Conservation (phyloP, 345 rosid species). For the Eucalyptus leucophloia region DNA sequence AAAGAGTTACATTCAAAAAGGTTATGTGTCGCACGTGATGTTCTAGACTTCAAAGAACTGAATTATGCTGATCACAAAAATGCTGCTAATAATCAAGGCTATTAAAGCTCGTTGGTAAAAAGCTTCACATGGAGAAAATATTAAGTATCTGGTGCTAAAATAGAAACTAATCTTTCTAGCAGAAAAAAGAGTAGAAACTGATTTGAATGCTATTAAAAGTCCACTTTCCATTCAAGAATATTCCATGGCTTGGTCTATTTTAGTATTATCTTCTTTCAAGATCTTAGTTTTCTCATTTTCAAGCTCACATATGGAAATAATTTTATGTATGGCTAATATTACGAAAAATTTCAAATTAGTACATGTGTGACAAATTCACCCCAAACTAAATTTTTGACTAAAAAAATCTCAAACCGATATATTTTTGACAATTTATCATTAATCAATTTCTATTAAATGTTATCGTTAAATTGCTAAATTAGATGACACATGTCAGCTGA, state of each 20-base stretch:
- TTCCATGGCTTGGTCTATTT: neutral
- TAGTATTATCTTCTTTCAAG: neutral
- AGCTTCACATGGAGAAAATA: neutral
- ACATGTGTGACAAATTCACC: too few relatives aligned
- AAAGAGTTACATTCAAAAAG: neutral
- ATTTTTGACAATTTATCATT: too few relatives aligned
- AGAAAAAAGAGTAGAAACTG: neutral
- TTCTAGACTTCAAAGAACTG: neutral
- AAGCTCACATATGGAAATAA: neutral
- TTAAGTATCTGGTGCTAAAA: neutral
- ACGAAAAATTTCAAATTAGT: too few relatives aligned
- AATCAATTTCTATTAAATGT: too few relatives aligned
- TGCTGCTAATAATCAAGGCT: neutral
- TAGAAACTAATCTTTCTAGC: neutral
- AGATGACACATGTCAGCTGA: fast-evolving
- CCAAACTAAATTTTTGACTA: fast-evolving
- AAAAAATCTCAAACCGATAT: too few relatives aligned
- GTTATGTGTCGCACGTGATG: neutral
- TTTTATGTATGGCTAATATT: neutral
- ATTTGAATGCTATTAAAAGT: neutral
- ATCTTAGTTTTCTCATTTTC: neutral
- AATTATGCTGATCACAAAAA: neutral
- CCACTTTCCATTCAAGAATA: neutral
- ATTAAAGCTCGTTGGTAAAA: neutral
- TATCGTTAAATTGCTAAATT: too few relatives aligned